phyloP scores from a whole-genome alignment of 148 eudicot genomes.

The Pouteria glomerata region DNA sequence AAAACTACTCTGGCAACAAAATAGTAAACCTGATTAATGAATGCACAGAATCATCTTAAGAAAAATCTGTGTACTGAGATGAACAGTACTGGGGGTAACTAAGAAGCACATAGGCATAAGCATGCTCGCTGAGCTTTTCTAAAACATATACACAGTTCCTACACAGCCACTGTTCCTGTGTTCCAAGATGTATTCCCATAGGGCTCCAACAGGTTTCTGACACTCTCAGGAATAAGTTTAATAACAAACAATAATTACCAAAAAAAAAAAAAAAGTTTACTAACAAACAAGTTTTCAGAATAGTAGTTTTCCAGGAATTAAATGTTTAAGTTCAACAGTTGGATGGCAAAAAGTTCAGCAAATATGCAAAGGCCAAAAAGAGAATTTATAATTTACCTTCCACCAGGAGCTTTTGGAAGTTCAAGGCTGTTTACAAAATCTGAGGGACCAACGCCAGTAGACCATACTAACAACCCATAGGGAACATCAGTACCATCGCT shows the following conservation, averaged over 20 bases:
- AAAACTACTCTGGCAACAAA: neutral
- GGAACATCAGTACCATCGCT: constrained; percentile 84
- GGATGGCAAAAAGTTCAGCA: constrained; percentile 5
- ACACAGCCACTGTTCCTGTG: neutral
- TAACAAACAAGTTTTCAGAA: neutral
- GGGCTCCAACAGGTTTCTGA: neutral
- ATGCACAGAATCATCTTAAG: neutral
- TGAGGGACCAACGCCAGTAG: constrained; percentile 98
- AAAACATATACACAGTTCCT: neutral
- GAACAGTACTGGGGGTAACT: neutral
- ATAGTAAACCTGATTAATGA: neutral
- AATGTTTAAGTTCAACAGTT: neutral
- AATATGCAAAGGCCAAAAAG: neutral
- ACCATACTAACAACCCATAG: constrained; percentile 93
- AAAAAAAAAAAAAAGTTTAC: neutral
- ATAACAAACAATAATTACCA: no score
- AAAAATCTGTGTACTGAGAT: neutral
- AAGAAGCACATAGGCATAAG: neutral
- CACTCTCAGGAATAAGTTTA: no score
- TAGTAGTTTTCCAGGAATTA: neutral
- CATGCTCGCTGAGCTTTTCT: neutral
- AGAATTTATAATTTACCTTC: constrained; percentile 44
- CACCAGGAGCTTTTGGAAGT: constrained; percentile 80
- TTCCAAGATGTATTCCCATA: no score
- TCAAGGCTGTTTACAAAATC: constrained; percentile 58